These are phyloP conservation scores for Macadamia integrifolia DNA, from an alignment of 164 flowering plant genomes.

Conservation along the genomic window DNA sequence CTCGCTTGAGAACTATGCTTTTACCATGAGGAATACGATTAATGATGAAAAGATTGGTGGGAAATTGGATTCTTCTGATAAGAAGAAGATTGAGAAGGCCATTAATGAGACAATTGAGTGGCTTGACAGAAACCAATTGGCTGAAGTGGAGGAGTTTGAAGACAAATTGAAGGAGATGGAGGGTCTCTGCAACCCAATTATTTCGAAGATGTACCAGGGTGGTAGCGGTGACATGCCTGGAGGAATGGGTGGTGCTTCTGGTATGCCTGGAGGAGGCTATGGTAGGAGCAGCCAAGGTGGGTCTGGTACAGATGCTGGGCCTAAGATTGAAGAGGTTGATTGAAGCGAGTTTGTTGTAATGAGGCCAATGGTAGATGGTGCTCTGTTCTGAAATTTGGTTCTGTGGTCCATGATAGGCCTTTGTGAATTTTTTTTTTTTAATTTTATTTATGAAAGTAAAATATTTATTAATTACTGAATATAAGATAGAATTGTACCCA, in stretches of 20 bases:
- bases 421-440: too few relatives aligned
- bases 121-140: conserved; percentile 16
- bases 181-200: background rate
- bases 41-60: conserved; percentile 16
- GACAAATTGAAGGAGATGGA: conserved; percentile 36
- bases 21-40: conserved; percentile 20
- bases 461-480: too few relatives aligned
- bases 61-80: conserved; percentile 12
- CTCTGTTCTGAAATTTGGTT: too few relatives aligned
- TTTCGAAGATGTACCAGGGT: background rate
- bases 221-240: background rate
- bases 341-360: background rate
- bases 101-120: conserved; percentile 18
- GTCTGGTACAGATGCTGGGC: conserved; percentile 11
- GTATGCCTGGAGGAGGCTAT: background rate
- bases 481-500: too few relatives aligned
- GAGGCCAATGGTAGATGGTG: too few relatives aligned
- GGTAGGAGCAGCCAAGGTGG: background rate
- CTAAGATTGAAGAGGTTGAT: conserved; percentile 20
- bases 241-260: conserved; percentile 2
- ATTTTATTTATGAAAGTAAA: too few relatives aligned
- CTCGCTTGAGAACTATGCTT: conserved; percentile 11
- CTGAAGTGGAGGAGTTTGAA: conserved; percentile 26
- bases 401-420: too few relatives aligned
- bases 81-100: conserved; percentile 19